A percentile compares a stretch with the other conserved stretches of the same genome.
phyloP scores from a whole-genome alignment of 2,329 filamentous ascomycete genomes.

The Beauveria caledonica region DNA sequence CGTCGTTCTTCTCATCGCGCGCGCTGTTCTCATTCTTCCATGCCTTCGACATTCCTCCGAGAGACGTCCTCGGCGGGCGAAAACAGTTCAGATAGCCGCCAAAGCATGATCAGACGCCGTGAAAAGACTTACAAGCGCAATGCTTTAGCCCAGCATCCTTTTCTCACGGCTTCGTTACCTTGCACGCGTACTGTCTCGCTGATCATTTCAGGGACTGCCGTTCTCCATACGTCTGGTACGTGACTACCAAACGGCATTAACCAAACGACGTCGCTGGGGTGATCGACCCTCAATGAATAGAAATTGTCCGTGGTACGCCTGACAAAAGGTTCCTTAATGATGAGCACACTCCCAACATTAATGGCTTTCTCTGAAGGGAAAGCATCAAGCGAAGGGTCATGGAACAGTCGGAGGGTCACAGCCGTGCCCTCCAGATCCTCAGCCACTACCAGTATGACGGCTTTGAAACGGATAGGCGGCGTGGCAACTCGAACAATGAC shows the following conservation, averaged over 20 bases:
- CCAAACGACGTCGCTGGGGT: conserved; percentile 39
- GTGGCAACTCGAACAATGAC: conserved; percentile 17
- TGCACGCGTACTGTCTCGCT: conserved; percentile 18
- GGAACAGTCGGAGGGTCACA: conserved; percentile 30
- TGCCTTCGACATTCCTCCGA: neutral
- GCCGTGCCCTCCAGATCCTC: conserved; percentile 32
- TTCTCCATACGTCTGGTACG: conserved; percentile 31
- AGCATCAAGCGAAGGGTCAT: conserved; percentile 30
- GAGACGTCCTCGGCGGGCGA: neutral
- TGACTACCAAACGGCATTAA: conserved; percentile 27
- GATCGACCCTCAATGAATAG: conserved; percentile 43
- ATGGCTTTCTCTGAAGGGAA: conserved; percentile 28
- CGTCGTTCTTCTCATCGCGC: neutral
- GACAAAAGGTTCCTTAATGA: conserved; percentile 49
- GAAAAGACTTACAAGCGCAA: conserved; percentile 22
- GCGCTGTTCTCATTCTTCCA: neutral
- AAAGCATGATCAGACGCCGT: neutral
- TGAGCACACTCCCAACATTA: conserved; percentile 23
- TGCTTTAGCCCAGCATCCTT: conserved; percentile 22
- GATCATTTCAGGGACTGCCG: neutral
- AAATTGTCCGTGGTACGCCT: conserved; percentile 29
- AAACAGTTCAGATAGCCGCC: neutral
- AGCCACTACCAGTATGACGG: conserved; percentile 24
- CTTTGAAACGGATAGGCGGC: no score
- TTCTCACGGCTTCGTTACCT: conserved; percentile 28